Conservation (phyloP, 2,329 filamentous ascomycete species). For the Epicoccum sorghinum region DNA sequence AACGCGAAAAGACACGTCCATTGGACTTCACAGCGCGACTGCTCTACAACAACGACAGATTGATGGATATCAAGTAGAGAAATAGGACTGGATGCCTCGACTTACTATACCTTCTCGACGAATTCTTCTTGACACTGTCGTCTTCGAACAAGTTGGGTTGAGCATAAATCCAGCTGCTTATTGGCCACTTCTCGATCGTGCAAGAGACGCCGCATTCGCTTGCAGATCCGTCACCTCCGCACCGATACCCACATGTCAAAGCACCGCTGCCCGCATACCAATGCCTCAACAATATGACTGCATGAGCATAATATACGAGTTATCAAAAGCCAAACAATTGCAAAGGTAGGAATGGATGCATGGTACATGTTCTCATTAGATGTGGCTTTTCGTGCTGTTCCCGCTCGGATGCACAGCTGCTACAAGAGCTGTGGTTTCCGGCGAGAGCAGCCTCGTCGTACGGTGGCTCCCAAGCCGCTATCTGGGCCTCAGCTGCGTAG, state of each 20-base stretch:
- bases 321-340: no score
- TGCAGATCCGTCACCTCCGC: slow-evolving; percentile 16
- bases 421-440: slow-evolving; percentile 15
- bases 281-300: slow-evolving; percentile 8
- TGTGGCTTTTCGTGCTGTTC: slow-evolving; percentile 26
- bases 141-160: no score
- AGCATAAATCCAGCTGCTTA: no score
- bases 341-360: not conserved
- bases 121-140: no score
- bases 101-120: no score
- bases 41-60: no score
- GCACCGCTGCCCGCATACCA: not conserved
- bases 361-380: slow-evolving; percentile 31
- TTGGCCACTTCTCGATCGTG: no score
- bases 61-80: no score
- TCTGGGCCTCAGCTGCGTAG: slow-evolving; percentile 24
- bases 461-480: slow-evolving; percentile 19
- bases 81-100: no score
- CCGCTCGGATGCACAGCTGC: slow-evolving; percentile 19
- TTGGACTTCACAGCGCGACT: no score
- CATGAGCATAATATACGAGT: no score
- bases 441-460: slow-evolving; percentile 20
- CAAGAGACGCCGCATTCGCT: not conserved
- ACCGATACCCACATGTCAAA: not conserved
- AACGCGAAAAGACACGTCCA: no score